Evolutionary conservation across 2,329 filamentous ascomycete species (phyloP), one percentile per base, ranked within the genome.

Genomic region (Colletotrichum orbiculare): DNA sequence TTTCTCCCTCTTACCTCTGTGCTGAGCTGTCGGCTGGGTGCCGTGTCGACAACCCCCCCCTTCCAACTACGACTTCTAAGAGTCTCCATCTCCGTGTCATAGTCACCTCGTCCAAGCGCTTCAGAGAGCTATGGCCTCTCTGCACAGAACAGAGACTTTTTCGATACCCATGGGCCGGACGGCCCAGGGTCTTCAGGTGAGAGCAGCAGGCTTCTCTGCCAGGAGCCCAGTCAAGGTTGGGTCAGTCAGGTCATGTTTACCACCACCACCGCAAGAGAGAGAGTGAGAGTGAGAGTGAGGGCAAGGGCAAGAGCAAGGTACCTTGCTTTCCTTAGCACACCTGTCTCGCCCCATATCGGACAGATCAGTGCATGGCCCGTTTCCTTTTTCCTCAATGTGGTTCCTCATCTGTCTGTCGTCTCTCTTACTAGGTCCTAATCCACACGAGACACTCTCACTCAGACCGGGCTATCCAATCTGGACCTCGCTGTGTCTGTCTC

Each of bases 241-340:
- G 11, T 17, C 43, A 46, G 63, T 59, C 58, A 59, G 47, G 47
- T 33, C 52, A 66, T 66, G 52, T 65, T 52, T 35, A 54, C 49
- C 60, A 53, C 59, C 17, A 75, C 75, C 60, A 77, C 25, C 25
- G 25, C 25, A 25, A 25, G 25, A 25, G 25, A 4, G 3, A 25
- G 25, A 25, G 25, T 5, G 25, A 25, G 25, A 25, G 25, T 25
- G 25, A 25, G 25, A 25, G 25, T 25, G 25, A 77, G 65, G 74
- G 75, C 13, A 71, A 72, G 68, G 75, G 75, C 58, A 77, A 48
- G 53, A 75, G 74, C 13, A 73, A 73, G 65, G 71, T 71, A 52
- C 37, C 45, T 62, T 77, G 69, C 58, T n/a, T 34, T 52, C 17
- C 46, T 17, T 59, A 39, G 47, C 54, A 13, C 41, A 43, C 41